Evolutionary conservation across 2,329 filamentous ascomycete species (phyloP).

Genomic region (Rachicladosporium sp.): DNA sequence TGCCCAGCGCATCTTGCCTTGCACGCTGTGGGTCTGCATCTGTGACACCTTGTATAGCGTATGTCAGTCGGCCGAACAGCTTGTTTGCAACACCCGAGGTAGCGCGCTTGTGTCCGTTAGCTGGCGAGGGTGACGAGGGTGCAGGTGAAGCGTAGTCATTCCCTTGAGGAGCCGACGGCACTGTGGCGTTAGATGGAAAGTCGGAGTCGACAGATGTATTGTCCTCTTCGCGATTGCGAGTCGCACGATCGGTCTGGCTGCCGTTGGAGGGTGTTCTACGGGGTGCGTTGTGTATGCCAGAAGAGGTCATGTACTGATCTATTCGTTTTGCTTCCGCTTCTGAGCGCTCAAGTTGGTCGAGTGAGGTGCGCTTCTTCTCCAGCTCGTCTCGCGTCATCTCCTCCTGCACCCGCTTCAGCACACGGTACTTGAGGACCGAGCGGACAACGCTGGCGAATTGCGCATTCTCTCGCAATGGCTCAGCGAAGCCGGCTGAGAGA

Average conservation of each 20-base stretch:
- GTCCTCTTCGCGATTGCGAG: conserved; percentile 46
- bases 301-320: conserved; percentile 76
- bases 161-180: conserved; percentile 15
- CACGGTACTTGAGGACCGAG: conserved; percentile 74
- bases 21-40: conserved; percentile 93
- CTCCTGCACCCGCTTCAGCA: conserved; percentile 89
- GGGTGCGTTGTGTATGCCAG: conserved; percentile 49
- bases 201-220: conserved; percentile 90
- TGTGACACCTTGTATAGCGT: conserved; percentile 90
- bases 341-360: conserved; percentile 81
- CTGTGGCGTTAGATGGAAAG: conserved; percentile 65
- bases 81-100: conserved; percentile 80
- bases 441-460: conserved; percentile 94
- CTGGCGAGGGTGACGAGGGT: conserved; percentile 15
- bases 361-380: conserved; percentile 66
- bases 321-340: conserved; percentile 88
- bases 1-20: conserved; percentile 83
- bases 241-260: conserved; percentile 23
- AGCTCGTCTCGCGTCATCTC: conserved; percentile 94
- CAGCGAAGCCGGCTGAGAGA: conserved; percentile 86
- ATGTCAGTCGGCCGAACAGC: conserved; percentile 88
- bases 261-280: conserved; percentile 46
- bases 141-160: conserved; percentile 9
- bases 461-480: conserved; percentile 94
- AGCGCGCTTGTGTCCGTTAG: conserved; percentile 58